Evolutionary conservation across 1,284 basidiomycete genomes (phyloP).

Genomic region (Cryptococcus maquisensis): DNA sequence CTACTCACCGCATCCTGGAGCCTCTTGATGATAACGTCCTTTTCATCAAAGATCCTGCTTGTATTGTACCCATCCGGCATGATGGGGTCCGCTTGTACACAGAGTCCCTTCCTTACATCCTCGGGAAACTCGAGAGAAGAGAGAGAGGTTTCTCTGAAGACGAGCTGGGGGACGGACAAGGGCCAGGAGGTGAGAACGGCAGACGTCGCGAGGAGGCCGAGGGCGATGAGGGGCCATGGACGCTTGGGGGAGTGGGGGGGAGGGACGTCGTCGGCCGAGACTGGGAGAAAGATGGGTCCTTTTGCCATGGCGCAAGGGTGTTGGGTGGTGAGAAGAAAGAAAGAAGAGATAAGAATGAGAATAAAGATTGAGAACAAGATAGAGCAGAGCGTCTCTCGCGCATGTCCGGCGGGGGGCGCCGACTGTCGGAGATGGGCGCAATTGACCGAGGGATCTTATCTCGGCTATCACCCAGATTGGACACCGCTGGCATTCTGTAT

Average conservation of each 20-base stretch:
- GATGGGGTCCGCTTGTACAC: conserved; percentile 23
- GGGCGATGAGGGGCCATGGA: conserved; percentile 11
- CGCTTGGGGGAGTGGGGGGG: neutral
- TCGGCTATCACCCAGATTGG: too few species aligned
- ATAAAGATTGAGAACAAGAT: too few species aligned
- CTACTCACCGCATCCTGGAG: conserved; percentile 21
- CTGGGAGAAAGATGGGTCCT: conserved; percentile 16
- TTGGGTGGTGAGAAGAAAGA: too few species aligned
- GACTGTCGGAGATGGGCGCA: too few species aligned
- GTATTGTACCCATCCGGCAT: conserved; percentile 19
- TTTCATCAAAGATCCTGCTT: conserved; percentile 19
- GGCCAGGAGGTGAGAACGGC: conserved; percentile 9
- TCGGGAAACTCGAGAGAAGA: neutral
- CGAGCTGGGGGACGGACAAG: neutral
- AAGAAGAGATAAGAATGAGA: too few species aligned
- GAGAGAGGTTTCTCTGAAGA: neutral
- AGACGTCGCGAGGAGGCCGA: conserved; percentile 11
- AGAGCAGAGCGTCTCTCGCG: too few species aligned
- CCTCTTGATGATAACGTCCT: conserved; percentile 32
- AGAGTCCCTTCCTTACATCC: conserved; percentile 7
- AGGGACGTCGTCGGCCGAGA: conserved; percentile 4
- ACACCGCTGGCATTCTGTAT: too few species aligned
- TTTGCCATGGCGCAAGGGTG: conserved; percentile 4
- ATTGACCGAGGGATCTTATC: too few species aligned
- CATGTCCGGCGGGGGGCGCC: too few species aligned